A percentile compares a stretch with the other conserved stretches of the same genome.
phyloP scores from a whole-genome alignment of 805 yeast species.

The Debaryomyces hansenii region DNA sequence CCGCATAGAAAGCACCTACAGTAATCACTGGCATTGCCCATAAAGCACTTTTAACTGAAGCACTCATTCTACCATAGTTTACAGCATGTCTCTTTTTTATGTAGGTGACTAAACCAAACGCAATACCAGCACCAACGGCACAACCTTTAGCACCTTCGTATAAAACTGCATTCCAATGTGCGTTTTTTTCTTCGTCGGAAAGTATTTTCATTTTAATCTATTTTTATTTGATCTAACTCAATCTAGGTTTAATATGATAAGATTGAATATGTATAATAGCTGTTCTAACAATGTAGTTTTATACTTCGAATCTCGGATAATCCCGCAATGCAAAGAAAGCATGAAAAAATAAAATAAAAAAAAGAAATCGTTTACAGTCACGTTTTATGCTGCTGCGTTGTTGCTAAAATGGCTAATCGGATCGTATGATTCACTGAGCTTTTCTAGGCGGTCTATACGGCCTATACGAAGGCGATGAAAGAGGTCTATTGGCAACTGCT shows the following conservation, averaged over 20 bases:
- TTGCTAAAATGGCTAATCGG: neutral
- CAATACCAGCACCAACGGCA: constrained; percentile 53
- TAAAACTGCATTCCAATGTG: constrained; percentile 58
- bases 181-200: constrained; percentile 63
- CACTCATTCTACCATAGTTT: constrained; percentile 38
- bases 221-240: neutral
- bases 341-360: neutral
- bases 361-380: too few relatives aligned
- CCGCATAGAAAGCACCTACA: constrained; percentile 64
- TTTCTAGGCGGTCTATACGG: too few relatives aligned
- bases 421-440: too few relatives aligned
- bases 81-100: constrained; percentile 40
- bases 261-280: too few relatives aligned
- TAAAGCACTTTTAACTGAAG: constrained; percentile 56
- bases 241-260: too few relatives aligned
- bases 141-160: constrained; percentile 65
- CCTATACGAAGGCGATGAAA: too few relatives aligned
- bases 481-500: too few relatives aligned
- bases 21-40: constrained; percentile 69
- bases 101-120: constrained; percentile 53
- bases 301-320: neutral
- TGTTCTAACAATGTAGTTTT: neutral
- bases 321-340: neutral
- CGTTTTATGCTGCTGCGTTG: too few relatives aligned
- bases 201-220: constrained; percentile 59